phyloP scores from a whole-genome alignment of 2,329 filamentous ascomycete species.

The Pseudodiploospora longispora region DNA sequence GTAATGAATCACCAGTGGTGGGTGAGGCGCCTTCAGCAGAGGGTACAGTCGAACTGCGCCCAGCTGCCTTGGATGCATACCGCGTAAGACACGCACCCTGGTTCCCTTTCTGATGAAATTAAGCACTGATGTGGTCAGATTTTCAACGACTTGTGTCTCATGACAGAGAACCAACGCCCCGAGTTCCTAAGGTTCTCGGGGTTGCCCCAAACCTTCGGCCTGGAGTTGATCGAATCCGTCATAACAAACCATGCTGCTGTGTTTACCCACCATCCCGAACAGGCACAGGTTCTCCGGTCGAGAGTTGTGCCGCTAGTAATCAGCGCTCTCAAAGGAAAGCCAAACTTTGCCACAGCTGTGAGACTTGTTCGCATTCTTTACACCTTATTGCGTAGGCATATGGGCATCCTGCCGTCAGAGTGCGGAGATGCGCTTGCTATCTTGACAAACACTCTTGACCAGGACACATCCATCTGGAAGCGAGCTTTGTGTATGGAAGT shows the following conservation, averaged over 20 bases:
- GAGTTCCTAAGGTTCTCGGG: slow-evolving; percentile 74
- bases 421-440: slow-evolving; percentile 76
- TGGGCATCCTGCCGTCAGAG: slow-evolving; percentile 66
- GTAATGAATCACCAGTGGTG: slow-evolving; percentile 46
- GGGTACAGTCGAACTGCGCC: slow-evolving; percentile 56
- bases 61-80: slow-evolving; percentile 79
- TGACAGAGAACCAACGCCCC: slow-evolving; percentile 76
- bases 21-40: slow-evolving; percentile 61
- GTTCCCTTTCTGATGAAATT: no score
- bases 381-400: slow-evolving; percentile 69
- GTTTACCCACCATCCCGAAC: slow-evolving; percentile 71
- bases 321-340: slow-evolving; percentile 66
- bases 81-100: slow-evolving; percentile 38
- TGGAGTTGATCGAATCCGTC: slow-evolving; percentile 88
- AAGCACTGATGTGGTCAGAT: slow-evolving; percentile 40
- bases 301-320: slow-evolving; percentile 79
- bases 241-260: slow-evolving; percentile 77
- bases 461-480: slow-evolving; percentile 79
- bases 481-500: slow-evolving; percentile 86
- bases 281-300: slow-evolving; percentile 67
- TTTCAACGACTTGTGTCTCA: slow-evolving; percentile 81
- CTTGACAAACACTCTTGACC: slow-evolving; percentile 79
- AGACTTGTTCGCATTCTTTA: slow-evolving; percentile 77
- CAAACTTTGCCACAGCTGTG: slow-evolving; percentile 74
- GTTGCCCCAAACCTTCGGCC: slow-evolving; percentile 71